Conservation (phyloP, 192 early-diverging fungal genomes). For the Pilaira anomala region DNA sequence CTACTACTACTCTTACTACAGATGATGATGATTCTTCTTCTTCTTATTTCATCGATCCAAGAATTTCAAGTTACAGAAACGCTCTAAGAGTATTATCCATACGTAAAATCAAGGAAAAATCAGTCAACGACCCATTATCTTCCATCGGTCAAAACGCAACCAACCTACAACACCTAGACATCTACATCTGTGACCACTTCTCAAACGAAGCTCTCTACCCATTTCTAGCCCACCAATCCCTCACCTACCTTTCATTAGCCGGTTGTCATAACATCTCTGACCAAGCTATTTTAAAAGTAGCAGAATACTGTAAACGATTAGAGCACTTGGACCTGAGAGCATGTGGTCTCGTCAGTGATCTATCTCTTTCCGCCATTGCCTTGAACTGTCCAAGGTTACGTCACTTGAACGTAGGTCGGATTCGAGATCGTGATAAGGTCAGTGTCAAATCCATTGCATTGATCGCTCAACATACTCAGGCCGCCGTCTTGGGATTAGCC, state of each 20-base stretch:
- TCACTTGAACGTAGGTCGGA: constrained; percentile 51
- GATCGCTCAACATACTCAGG: constrained; percentile 43
- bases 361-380: constrained; percentile 40
- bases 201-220: constrained; percentile 38
- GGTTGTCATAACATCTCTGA: constrained; percentile 51
- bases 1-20: no score
- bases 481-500: constrained; percentile 45
- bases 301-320: constrained; percentile 40
- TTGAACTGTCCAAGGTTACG: constrained; percentile 35
- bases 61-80: constrained; percentile 2
- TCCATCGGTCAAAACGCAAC: constrained; percentile 21
- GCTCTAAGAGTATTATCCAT: constrained; percentile 24
- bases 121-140: constrained; percentile 27
- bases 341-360: constrained; percentile 43
- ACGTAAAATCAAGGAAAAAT: constrained; percentile 36
- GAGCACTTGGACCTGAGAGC: constrained; percentile 45
- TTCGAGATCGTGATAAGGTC: constrained; percentile 40
- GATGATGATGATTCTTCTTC: no score
- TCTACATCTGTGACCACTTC: constrained; percentile 54
- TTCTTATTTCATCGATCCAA: no score
- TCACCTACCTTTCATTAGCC: constrained; percentile 43
- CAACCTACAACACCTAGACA: constrained; percentile 41
- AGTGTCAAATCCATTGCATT: constrained; percentile 43
- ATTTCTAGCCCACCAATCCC: constrained; percentile 28
- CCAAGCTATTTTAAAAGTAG: constrained; percentile 37